Evolutionary conservation across 2,329 filamentous ascomycete species (phyloP).

Genomic region (Biscogniauxia mediterranea): DNA sequence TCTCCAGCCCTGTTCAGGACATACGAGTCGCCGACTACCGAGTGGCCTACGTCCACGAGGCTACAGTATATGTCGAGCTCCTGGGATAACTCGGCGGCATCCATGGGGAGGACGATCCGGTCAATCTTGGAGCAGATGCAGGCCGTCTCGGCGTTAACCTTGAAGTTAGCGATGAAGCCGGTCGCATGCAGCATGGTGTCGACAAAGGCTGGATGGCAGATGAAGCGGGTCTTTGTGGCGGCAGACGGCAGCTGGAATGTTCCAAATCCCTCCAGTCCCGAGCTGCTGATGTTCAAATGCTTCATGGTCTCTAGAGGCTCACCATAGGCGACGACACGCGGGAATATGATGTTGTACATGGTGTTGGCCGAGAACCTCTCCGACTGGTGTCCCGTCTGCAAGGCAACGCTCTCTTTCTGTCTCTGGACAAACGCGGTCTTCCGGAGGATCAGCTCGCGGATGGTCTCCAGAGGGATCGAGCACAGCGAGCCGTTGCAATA

Average conservation of each 20-base stretch:
- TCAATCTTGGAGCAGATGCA: constrained; percentile 31
- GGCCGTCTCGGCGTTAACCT: constrained; percentile 24
- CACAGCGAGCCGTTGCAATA: neutral
- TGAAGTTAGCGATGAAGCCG: constrained; percentile 32
- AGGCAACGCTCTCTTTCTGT: neutral
- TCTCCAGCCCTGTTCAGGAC: constrained; percentile 20
- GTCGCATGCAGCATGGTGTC: constrained; percentile 33
- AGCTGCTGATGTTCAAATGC: constrained; percentile 24
- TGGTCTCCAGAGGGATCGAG: neutral
- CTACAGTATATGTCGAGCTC: constrained; percentile 29
- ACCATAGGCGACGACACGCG: constrained; percentile 29
- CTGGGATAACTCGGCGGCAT: constrained; percentile 10
- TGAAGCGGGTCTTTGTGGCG: constrained; percentile 13
- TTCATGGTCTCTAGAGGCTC: constrained; percentile 27
- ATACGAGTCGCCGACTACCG: constrained; percentile 28
- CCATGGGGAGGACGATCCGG: constrained; percentile 18
- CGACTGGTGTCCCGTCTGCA: neutral
- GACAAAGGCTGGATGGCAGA: constrained; percentile 27
- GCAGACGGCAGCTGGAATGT: constrained; percentile 7
- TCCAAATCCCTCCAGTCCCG: constrained; percentile 19
- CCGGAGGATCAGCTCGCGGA: neutral
- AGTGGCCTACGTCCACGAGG: constrained; percentile 25
- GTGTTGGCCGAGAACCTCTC: constrained; percentile 8
- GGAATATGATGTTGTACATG: constrained; percentile 32
- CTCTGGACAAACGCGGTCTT: neutral